These are phyloP conservation scores for Cyberlindnera galapagoensis DNA, from an alignment of 805 yeast species.

Conservation along the genomic window DNA sequence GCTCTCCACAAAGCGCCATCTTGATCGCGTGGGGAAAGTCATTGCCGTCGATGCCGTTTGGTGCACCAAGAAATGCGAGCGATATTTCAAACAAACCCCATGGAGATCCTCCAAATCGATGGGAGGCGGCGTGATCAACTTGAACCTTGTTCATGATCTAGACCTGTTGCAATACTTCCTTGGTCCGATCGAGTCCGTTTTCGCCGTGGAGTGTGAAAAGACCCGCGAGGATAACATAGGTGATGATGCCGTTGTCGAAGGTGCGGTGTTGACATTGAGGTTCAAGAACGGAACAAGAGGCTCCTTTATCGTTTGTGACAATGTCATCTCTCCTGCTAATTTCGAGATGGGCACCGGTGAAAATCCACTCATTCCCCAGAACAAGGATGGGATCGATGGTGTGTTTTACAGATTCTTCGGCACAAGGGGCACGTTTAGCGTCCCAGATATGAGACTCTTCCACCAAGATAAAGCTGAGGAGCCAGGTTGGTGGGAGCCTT, in stretches of 20 bases:
- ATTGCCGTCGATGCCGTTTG: constrained; percentile 17
- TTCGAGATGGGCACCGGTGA: constrained; percentile 21
- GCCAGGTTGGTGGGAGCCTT: constrained; percentile 17
- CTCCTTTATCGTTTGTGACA: constrained; percentile 14
- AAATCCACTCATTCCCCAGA: constrained; percentile 15
- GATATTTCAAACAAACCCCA: constrained; percentile 12
- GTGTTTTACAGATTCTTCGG: constrained; percentile 16
- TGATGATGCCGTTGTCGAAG: constrained; percentile 15
- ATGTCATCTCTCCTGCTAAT: constrained; percentile 15
- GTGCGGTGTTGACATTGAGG: constrained; percentile 11
- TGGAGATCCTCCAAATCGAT: constrained; percentile 12
- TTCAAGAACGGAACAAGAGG: constrained; percentile 14
- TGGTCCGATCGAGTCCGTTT: constrained; percentile 14
- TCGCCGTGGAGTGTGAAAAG: constrained; percentile 12
- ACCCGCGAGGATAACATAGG: constrained; percentile 7
- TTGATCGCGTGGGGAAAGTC: constrained; percentile 9
- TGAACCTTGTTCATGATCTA: constrained; percentile 17
- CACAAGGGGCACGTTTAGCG: constrained; percentile 11
- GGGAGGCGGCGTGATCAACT: constrained; percentile 17
- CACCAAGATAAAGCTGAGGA: constrained; percentile 10
- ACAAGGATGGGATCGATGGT: constrained; percentile 8
- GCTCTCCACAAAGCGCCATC: constrained; percentile 10
- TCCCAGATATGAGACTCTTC: constrained; percentile 13
- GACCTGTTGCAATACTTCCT: constrained; percentile 14
- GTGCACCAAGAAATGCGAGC: constrained; percentile 15